Conservation (phyloP, 768 basidiomycete genomes). For the Lentinula sp. region DNA sequence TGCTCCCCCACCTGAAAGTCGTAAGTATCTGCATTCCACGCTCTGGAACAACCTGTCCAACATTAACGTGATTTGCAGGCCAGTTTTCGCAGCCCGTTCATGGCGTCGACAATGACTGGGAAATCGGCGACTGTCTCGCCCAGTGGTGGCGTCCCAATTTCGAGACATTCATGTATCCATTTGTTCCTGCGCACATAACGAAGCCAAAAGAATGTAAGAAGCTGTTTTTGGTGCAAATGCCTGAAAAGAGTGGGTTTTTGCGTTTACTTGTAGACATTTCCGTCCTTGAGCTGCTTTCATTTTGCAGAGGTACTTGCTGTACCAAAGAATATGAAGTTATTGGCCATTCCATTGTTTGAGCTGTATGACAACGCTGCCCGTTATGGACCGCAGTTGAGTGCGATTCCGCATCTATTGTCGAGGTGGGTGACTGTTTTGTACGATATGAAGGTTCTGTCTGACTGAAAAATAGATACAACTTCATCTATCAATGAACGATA, state of each 20-base stretch:
- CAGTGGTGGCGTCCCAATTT: constrained; percentile 99
- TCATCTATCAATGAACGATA: constrained; percentile 59
- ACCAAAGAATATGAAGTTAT: constrained; percentile 97
- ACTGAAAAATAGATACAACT: constrained; percentile 52
- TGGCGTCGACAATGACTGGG: constrained; percentile 87
- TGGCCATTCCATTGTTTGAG: constrained; percentile 95
- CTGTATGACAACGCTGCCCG: constrained; percentile 95
- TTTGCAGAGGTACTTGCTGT: constrained; percentile 89
- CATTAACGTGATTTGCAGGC: constrained; percentile 10
- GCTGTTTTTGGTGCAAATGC: constrained; percentile 92
- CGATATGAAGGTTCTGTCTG: constrained; percentile 11
- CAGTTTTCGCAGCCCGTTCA: constrained; percentile 68
- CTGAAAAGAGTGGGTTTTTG: constrained; percentile 71
- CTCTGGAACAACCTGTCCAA: not conserved
- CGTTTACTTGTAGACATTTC: not conserved
- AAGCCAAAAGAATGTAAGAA: constrained; percentile 99
- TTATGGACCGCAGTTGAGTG: constrained; percentile 91
- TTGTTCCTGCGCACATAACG: constrained; percentile 91
- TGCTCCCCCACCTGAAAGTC: constrained; percentile 63
- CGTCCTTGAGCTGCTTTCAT: not conserved
- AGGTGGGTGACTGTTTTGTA: constrained; percentile 32
- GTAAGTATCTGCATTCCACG: not conserved
- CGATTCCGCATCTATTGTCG: constrained; percentile 88
- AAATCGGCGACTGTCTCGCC: constrained; percentile 92
- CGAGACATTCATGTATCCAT: constrained; percentile 98